A percentile compares a stretch with the other conserved stretches of the same genome.
These are phyloP conservation scores for Xanthoparmelia taractica DNA, from an alignment of 495 filamentous ascomycete genomes.

Conservation along the genomic window DNA sequence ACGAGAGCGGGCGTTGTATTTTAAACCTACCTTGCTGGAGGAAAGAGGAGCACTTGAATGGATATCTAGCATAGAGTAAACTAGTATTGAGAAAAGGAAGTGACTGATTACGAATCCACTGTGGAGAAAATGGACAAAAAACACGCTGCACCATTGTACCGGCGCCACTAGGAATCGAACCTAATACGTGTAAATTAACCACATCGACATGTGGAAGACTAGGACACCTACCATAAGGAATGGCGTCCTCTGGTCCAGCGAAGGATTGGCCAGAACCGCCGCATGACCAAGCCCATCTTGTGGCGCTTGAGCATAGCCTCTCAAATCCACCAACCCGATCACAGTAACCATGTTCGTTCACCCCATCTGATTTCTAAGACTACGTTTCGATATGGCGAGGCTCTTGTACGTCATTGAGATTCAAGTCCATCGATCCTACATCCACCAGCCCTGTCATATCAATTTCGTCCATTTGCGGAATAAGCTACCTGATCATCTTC, in stretches of 20 bases:
- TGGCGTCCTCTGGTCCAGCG: background rate
- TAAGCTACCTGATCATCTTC: background rate
- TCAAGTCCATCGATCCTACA: no score
- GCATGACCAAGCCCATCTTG: background rate
- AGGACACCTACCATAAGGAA: background rate
- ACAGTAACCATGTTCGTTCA: background rate
- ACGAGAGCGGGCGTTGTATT: conserved; percentile 18
- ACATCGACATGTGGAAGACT: no score
- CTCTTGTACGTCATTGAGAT: no score
- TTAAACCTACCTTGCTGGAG: conserved; percentile 15
- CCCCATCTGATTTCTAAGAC: background rate
- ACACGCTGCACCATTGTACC: no score
- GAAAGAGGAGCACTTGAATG: conserved; percentile 5
- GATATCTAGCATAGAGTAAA: conserved; percentile 9
- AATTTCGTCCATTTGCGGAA: no score
- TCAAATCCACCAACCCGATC: background rate
- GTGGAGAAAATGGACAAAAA: no score
- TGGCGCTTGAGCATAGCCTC: no score
- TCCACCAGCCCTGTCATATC: no score
- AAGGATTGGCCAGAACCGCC: background rate
- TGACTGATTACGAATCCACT: background rate
- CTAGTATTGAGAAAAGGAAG: background rate
- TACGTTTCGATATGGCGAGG: background rate
- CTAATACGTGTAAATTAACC: no score
- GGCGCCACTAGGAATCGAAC: no score